Conservation (phyloP, 805 yeast genomes). For the Tetrapisispora namnaoensis region DNA sequence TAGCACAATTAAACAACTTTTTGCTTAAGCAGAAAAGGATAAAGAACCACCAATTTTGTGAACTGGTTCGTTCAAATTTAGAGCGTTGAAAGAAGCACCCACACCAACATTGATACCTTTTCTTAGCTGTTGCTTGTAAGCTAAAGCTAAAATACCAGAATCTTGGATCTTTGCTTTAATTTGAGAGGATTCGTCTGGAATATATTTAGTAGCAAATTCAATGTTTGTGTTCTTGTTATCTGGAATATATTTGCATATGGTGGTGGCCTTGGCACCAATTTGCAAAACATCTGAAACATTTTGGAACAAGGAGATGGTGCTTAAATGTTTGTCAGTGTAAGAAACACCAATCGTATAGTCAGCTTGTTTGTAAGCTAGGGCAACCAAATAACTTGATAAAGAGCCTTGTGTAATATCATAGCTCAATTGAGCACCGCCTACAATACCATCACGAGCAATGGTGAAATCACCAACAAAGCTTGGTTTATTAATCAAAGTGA, state of each 20-base stretch:
- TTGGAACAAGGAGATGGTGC: constrained; percentile 96
- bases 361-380: constrained; percentile 85
- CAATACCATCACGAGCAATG: constrained; percentile 90
- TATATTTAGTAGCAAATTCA: constrained; percentile 94
- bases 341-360: constrained; percentile 66
- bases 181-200: constrained; percentile 76
- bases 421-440: constrained; percentile 94
- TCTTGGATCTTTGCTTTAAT: constrained; percentile 96
- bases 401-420: constrained; percentile 91
- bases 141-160: constrained; percentile 85
- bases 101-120: constrained; percentile 95
- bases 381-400: constrained; percentile 88
- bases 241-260: constrained; percentile 54
- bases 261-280: constrained; percentile 96
- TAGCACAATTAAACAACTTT: neutral
- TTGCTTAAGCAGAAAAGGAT: constrained; percentile 72
- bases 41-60: constrained; percentile 96
- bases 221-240: constrained; percentile 66
- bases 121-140: constrained; percentile 90
- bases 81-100: constrained; percentile 94
- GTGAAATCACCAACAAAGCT: constrained; percentile 90
- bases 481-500: constrained; percentile 93
- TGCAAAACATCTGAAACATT: constrained; percentile 82
- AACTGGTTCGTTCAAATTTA: constrained; percentile 90
- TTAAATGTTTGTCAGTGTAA: constrained; percentile 75